Percentiles rank a stretch among this genome's conserved stretches.
Conservation (phyloP, 192 early-diverging fungal species). For the Podila epicladia region DNA sequence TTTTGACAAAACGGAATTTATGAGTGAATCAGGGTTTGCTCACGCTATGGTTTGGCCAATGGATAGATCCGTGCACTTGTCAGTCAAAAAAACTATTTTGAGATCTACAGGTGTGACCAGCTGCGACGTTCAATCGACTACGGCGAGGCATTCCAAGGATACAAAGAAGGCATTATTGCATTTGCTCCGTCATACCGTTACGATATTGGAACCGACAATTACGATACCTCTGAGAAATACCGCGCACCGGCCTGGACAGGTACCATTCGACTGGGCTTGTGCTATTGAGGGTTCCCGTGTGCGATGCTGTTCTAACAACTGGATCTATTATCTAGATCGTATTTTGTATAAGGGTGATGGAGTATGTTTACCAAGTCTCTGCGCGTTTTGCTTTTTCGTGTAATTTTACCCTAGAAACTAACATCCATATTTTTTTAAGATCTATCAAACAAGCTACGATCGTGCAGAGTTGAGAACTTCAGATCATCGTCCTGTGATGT, state of each 20-base stretch:
- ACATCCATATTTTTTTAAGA: not conserved
- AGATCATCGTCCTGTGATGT: conserved; percentile 76
- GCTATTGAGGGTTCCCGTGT: no score
- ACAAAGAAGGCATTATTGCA: conserved; percentile 76
- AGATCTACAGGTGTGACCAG: conserved; percentile 47
- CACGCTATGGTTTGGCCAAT: not conserved
- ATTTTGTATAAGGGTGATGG: conserved; percentile 68
- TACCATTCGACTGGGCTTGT: not conserved
- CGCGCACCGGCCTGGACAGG: conserved; percentile 33
- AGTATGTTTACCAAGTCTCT: conserved; percentile 52
- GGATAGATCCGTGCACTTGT: conserved; percentile 17
- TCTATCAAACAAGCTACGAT: conserved; percentile 59
- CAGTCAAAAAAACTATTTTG: conserved; percentile 34
- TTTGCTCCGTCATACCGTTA: conserved; percentile 89
- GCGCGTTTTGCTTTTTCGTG: no score
- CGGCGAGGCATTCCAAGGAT: conserved; percentile 77
- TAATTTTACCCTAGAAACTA: no score
- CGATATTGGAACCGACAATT: conserved; percentile 72
- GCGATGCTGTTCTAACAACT: no score
- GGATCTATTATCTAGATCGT: conserved; percentile 45
- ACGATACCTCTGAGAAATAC: conserved; percentile 72
- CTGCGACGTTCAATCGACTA: conserved; percentile 66
- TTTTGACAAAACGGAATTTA: not conserved
- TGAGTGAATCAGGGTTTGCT: not conserved
- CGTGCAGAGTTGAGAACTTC: conserved; percentile 74